phyloP scores from a whole-genome alignment of 805 yeast genomes.

The Pichia scutulata region DNA sequence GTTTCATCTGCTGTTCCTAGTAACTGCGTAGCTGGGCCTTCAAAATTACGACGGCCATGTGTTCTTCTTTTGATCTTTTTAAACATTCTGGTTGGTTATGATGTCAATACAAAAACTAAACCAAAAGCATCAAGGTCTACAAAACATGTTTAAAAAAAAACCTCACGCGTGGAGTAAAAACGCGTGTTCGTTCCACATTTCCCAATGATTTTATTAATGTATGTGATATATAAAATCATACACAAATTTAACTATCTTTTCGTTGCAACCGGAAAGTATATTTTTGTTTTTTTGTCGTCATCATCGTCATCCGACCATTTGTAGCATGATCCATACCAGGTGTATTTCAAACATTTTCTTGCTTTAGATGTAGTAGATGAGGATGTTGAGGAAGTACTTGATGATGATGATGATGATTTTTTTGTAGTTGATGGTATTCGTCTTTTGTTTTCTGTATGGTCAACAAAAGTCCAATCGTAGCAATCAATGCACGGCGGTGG shows the following conservation, averaged over 20 bases:
- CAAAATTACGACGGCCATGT: slow-evolving; percentile 63
- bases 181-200: background rate
- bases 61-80: slow-evolving; percentile 70
- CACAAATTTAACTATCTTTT: background rate
- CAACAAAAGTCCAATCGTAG: slow-evolving; percentile 75
- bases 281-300: slow-evolving; percentile 9
- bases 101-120: too few species aligned
- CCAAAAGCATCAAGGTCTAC: too few species aligned
- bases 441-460: slow-evolving; percentile 32
- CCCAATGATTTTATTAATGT: too few species aligned
- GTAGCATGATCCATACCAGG: slow-evolving; percentile 56
- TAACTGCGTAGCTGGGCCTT: slow-evolving; percentile 21
- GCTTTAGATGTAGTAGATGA: slow-evolving; percentile 26
- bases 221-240: background rate
- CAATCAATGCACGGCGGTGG: slow-evolving; percentile 89
- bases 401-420: slow-evolving; percentile 9
- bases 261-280: background rate
- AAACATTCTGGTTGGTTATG: slow-evolving; percentile 43
- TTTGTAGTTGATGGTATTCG: slow-evolving; percentile 22
- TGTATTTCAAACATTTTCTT: slow-evolving; percentile 43
- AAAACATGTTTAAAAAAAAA: background rate
- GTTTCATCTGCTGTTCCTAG: slow-evolving; percentile 2
- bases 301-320: slow-evolving; percentile 28
- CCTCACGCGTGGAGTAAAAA: background rate
- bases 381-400: background rate